A percentile compares a stretch with the other conserved stretches of the same genome.
Evolutionary conservation across 2,329 filamentous ascomycete species (phyloP).

Genomic region (Beauveria brongniartii): DNA sequence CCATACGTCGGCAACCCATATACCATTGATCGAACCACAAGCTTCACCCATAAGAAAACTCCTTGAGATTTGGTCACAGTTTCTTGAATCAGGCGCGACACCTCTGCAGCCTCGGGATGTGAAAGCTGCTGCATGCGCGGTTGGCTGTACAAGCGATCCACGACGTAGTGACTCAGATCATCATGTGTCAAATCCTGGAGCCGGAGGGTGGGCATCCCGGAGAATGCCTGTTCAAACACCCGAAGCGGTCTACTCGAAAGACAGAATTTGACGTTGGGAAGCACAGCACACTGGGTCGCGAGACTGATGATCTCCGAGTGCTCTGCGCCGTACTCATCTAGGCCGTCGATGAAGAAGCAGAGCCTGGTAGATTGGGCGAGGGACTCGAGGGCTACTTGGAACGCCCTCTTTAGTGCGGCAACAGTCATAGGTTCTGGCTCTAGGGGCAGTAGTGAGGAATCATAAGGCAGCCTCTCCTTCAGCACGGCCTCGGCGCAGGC

Average conservation of each 20-base stretch:
- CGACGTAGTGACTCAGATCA: neutral
- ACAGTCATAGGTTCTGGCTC: neutral
- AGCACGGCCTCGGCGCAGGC: neutral
- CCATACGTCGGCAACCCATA: neutral
- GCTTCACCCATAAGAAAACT: constrained; percentile 18
- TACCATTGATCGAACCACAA: constrained; percentile 14
- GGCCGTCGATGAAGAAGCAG: constrained; percentile 15
- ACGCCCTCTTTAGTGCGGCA: neutral
- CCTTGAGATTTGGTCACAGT: constrained; percentile 12
- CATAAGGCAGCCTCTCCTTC: neutral
- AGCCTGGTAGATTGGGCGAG: neutral
- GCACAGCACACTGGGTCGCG: neutral
- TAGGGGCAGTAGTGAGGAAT: neutral
- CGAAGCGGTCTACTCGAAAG: constrained; percentile 19
- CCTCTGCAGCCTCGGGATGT: neutral
- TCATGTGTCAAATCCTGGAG: constrained; percentile 1
- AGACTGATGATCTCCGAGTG: constrained; percentile 1
- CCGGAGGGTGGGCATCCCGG: neutral
- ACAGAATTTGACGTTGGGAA: constrained; percentile 18
- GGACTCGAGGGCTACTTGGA: neutral
- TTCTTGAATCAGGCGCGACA: neutral
- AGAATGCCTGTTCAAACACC: constrained; percentile 14
- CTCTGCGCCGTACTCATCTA: constrained; percentile 15
- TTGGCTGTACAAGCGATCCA: neutral
- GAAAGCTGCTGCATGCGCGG: neutral